Percentiles rank a stretch among this genome's conserved stretches.
Conservation (phyloP, 192 early-diverging fungal genomes). For the Chytriomyces sp. region DNA sequence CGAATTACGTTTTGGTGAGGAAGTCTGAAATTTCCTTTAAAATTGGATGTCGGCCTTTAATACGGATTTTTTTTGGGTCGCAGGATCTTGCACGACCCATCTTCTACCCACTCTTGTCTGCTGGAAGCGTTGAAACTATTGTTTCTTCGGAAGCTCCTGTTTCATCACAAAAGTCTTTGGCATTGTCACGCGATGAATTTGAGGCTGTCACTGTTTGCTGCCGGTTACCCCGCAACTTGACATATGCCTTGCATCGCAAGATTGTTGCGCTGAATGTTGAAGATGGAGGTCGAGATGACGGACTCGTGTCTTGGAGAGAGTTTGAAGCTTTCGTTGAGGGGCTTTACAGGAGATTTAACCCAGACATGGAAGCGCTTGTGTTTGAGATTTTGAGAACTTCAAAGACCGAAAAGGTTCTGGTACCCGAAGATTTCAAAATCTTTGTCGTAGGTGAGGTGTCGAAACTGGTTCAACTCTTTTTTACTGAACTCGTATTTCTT, state of each 20-base stretch:
- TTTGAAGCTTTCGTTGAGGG: conserved; percentile 36
- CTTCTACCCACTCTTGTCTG: conserved; percentile 13
- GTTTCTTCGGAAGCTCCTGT: background rate
- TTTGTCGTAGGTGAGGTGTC: conserved; percentile 22
- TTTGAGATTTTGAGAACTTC: conserved; percentile 29
- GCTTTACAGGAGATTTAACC: conserved; percentile 22
- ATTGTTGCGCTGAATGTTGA: background rate
- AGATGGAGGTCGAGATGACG: background rate
- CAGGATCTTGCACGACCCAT: conserved; percentile 29
- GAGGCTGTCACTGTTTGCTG: conserved; percentile 30
- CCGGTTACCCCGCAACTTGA: conserved; percentile 18
- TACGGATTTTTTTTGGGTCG: background rate
- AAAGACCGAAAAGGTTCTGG: background rate
- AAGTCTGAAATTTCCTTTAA: background rate
- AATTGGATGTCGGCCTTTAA: background rate
- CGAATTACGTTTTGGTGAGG: conserved; percentile 27
- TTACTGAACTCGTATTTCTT: background rate
- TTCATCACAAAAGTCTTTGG: conserved; percentile 6
- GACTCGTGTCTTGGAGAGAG: conserved; percentile 17
- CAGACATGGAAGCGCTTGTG: conserved; percentile 30
- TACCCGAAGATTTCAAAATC: conserved; percentile 32
- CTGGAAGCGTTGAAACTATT: background rate
- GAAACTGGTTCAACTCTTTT: background rate
- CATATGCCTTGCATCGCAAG: conserved; percentile 25
- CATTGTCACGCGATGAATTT: conserved; percentile 16